A percentile compares a stretch with the other conserved stretches of the same genome.
phyloP scores from a whole-genome alignment of 1,284 basidiomycete species.

The Moniliophthora roreri region DNA sequence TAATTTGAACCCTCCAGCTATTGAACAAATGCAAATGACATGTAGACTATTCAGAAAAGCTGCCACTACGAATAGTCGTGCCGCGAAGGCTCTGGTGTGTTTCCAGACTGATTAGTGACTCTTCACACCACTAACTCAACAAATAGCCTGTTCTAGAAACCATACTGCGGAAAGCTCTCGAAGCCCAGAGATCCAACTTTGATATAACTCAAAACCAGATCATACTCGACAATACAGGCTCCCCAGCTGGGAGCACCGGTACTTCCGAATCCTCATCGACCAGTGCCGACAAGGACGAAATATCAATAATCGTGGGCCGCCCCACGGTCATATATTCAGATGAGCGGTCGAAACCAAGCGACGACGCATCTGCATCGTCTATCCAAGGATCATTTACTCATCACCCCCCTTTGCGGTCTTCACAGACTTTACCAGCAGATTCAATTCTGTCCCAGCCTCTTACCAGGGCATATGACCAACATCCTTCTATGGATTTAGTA shows the following conservation, averaged over 20 bases:
- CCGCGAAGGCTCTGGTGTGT: slow-evolving; percentile 42
- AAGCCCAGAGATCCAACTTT: slow-evolving; percentile 24
- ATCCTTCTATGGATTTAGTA: no score
- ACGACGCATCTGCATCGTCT: not conserved
- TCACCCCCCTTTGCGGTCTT: no score
- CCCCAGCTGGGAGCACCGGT: not conserved
- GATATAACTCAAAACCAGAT: slow-evolving; percentile 8
- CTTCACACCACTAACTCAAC: slow-evolving; percentile 4
- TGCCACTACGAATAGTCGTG: slow-evolving; percentile 42
- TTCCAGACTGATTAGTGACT: not conserved
- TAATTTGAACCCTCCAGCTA: slow-evolving; percentile 37
- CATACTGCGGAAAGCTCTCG: slow-evolving; percentile 37
- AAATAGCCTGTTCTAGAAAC: slow-evolving; percentile 36
- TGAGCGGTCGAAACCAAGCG: not conserved
- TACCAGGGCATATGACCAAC: not conserved
- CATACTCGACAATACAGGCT: slow-evolving; percentile 18
- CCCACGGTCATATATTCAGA: slow-evolving; percentile 12
- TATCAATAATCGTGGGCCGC: slow-evolving; percentile 40
- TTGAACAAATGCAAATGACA: slow-evolving; percentile 40
- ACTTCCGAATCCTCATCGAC: slow-evolving; percentile 16
- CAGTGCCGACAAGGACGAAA: slow-evolving; percentile 26
- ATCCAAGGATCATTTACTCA: no score
- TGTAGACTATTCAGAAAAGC: slow-evolving; percentile 40
- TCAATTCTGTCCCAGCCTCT: not conserved
- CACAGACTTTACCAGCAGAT: not conserved